A percentile compares a stretch with the other conserved stretches of the same genome.
These are phyloP conservation scores for Cystobasidium sp. DNA, from an alignment of 1,284 basidiomycete species.

Conservation along the genomic window DNA sequence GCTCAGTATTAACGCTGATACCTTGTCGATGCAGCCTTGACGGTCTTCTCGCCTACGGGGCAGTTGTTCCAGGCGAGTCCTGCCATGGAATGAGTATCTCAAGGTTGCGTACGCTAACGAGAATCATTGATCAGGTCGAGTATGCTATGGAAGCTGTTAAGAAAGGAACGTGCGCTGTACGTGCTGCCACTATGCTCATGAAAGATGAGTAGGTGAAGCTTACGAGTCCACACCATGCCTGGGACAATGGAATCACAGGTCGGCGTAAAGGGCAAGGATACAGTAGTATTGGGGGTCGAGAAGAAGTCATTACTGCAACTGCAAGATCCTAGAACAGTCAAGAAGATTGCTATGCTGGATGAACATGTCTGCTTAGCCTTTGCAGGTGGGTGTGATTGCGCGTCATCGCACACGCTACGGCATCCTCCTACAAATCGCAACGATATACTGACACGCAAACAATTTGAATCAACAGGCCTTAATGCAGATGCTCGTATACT, in stretches of 20 bases:
- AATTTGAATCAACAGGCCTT: constrained; percentile 66
- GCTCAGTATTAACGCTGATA: background rate
- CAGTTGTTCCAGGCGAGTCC: constrained; percentile 80
- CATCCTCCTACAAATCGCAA: constrained; percentile 2
- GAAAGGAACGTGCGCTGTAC: constrained; percentile 94
- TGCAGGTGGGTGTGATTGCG: constrained; percentile 70
- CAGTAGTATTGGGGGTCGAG: constrained; percentile 96
- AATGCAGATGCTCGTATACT: constrained; percentile 97
- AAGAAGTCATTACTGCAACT: constrained; percentile 95
- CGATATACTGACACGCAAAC: constrained; percentile 35
- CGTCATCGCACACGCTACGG: background rate
- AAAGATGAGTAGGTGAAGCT: constrained; percentile 13
- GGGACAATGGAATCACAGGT: constrained; percentile 64
- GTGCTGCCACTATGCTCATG: constrained; percentile 48
- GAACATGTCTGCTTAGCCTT: constrained; percentile 98
- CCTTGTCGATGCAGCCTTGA: constrained; percentile 65
- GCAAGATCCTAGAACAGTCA: constrained; percentile 95
- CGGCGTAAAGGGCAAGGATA: constrained; percentile 90
- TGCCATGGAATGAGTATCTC: background rate
- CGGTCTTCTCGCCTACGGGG: constrained; percentile 92
- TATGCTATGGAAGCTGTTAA: constrained; percentile 96
- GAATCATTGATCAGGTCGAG: constrained; percentile 72
- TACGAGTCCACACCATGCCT: constrained; percentile 14
- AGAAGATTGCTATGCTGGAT: constrained; percentile 98
- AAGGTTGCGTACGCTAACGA: background rate